These are phyloP conservation scores for Cyclotella choctawhatcheeana DNA, from an alignment of 108 stramenopile species.

Conservation along the genomic window DNA sequence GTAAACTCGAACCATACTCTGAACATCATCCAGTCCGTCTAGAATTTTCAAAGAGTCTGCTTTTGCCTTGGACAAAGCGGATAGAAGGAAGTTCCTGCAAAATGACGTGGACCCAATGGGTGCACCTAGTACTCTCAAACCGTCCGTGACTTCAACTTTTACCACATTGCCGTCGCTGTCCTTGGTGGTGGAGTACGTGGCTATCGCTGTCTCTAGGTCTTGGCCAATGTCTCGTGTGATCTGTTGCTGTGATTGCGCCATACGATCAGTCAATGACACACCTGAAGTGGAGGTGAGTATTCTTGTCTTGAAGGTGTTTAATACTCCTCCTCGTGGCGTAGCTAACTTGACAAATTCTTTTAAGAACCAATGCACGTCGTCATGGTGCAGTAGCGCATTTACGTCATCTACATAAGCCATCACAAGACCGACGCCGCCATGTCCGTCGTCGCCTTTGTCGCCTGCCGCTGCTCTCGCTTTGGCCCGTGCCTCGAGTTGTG, in stretches of 20 bases:
- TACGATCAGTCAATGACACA: too few species aligned
- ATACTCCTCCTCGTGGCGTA: background rate
- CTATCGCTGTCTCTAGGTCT: background rate
- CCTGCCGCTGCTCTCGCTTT: background rate
- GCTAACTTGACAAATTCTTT: background rate
- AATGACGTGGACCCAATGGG: background rate
- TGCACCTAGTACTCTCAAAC: background rate
- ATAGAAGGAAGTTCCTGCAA: background rate
- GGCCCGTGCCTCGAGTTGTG: background rate
- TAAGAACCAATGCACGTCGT: background rate
- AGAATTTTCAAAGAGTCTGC: background rate
- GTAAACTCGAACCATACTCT: background rate
- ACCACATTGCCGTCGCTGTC: background rate
- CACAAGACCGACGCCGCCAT: background rate
- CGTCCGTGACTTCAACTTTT: background rate
- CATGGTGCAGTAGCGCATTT: background rate
- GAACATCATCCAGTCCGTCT: background rate
- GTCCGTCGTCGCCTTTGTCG: background rate
- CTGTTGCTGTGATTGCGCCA: too few species aligned
- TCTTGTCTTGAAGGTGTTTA: background rate
- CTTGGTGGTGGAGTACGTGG: background rate
- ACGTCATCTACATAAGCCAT: background rate
- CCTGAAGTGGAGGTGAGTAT: background rate
- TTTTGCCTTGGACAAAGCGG: background rate
- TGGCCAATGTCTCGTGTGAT: too few species aligned